phyloP scores from a whole-genome alignment of 495 filamentous ascomycete genomes.

The Talaromyces adpressus region DNA sequence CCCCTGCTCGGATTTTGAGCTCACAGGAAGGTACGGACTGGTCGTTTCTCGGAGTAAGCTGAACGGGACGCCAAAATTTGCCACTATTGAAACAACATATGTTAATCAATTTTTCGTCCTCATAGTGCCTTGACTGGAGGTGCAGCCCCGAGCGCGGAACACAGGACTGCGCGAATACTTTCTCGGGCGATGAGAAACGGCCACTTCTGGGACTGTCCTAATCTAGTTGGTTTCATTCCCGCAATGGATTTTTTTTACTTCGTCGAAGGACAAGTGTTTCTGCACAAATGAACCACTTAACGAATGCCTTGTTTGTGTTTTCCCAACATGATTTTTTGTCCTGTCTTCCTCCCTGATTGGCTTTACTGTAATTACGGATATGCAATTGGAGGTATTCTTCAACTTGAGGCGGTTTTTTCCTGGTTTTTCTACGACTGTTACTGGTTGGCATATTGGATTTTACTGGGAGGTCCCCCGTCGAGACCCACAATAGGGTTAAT shows the following conservation, averaged over 20 bases:
- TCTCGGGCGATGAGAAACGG: not conserved
- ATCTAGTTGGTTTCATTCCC: not conserved
- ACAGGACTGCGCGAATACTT: not conserved
- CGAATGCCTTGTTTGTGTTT: not conserved
- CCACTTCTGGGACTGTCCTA: not conserved
- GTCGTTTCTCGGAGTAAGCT: conserved; percentile 41
- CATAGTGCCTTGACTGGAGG: conserved; percentile 1
- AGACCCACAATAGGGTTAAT: not conserved
- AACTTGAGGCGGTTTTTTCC: not conserved
- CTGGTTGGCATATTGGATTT: not conserved
- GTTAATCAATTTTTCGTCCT: conserved; percentile 1
- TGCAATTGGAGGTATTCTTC: not conserved
- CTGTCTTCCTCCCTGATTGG: not conserved
- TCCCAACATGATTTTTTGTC: not conserved
- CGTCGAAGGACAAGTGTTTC: not conserved
- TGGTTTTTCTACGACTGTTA: not conserved
- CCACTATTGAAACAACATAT: not conserved
- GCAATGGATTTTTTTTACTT: not conserved
- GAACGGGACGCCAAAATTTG: conserved; percentile 7
- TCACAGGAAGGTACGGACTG: conserved; percentile 42
- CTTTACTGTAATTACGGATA: not conserved
- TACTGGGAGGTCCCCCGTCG: not conserved
- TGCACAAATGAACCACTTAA: not conserved
- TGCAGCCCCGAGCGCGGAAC: not conserved
- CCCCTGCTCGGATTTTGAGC: conserved; percentile 30